Percentiles rank a stretch among this genome's conserved stretches.
phyloP scores from a whole-genome alignment of 202 grass and related monocot species.

The Setaria italica region DNA sequence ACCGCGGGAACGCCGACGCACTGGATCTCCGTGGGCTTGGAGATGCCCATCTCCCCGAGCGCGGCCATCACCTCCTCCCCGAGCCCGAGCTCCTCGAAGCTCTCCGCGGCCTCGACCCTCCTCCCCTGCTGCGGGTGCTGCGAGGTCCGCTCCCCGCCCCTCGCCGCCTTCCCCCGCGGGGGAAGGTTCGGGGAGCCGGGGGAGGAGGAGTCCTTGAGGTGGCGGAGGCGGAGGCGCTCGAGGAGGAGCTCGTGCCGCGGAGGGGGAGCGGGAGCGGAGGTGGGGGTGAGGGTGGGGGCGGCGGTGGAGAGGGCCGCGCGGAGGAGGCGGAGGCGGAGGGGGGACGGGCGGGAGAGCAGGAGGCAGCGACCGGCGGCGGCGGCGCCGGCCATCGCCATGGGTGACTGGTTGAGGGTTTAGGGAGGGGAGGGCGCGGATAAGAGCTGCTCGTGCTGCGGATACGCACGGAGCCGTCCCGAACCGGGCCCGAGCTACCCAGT shows the following conservation, averaged over 20 bases:
- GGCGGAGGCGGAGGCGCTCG: slow-evolving; percentile 81
- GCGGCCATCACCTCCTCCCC: slow-evolving; percentile 67
- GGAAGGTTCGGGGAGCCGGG: background rate
- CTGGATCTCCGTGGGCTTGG: slow-evolving; percentile 90
- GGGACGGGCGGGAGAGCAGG: slow-evolving; percentile 60
- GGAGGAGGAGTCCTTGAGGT: slow-evolving; percentile 68
- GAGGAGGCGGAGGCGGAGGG: slow-evolving; percentile 51
- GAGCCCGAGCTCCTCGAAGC: slow-evolving; percentile 77
- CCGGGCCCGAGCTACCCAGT: background rate
- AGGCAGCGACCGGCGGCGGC: slow-evolving; percentile 56
- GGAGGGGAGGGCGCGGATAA: background rate
- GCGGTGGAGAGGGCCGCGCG: slow-evolving; percentile 49
- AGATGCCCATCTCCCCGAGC: slow-evolving; percentile 78
- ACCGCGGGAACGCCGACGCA: slow-evolving; percentile 76
- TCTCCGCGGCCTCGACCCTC: slow-evolving; percentile 48
- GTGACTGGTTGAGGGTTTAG: slow-evolving; percentile 45
- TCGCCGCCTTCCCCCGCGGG: slow-evolving; percentile 26
- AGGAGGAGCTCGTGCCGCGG: slow-evolving; percentile 80
- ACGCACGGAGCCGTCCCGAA: no score
- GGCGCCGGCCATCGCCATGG: slow-evolving; percentile 57
- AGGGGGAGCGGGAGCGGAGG: slow-evolving; percentile 22
- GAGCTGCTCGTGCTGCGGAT: background rate
- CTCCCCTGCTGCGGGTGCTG: slow-evolving; percentile 47
- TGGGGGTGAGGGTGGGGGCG: slow-evolving; percentile 14
- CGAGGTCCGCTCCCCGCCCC: slow-evolving; percentile 28